phyloP scores from a whole-genome alignment of 495 filamentous ascomycete genomes.

The Aspergillus funiculosus region DNA sequence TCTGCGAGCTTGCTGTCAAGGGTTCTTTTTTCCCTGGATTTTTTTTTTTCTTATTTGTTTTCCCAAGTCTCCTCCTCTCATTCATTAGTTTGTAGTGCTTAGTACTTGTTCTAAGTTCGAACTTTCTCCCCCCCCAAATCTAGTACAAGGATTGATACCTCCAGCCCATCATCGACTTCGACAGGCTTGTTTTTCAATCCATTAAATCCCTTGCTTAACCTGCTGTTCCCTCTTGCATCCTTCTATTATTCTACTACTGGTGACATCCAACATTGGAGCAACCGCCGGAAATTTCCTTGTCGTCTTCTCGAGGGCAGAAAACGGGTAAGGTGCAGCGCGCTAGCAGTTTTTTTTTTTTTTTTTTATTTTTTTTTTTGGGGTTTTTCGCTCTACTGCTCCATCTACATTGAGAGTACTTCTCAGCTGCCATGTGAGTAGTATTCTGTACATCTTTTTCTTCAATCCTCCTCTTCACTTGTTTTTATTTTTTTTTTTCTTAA shows the following conservation, averaged over 20 bases:
- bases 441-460: conserved; percentile 8
- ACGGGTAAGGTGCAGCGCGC: conserved; percentile 27
- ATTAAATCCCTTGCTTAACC: conserved; percentile 23
- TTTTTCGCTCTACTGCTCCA: conserved; percentile 11
- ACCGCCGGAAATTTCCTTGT: conserved; percentile 20
- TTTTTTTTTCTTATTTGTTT: conserved; percentile 8
- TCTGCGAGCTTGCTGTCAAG: conserved; percentile 12
- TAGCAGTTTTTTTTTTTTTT: conserved; percentile 25
- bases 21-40: conserved; percentile 12
- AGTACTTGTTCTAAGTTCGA: conserved; percentile 4
- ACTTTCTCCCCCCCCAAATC: conserved; percentile 4
- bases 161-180: not conserved
- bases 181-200: conserved; percentile 13
- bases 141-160: conserved; percentile 9
- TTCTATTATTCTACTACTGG: conserved; percentile 9
- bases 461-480: not conserved
- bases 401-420: conserved; percentile 12
- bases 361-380: too few species aligned
- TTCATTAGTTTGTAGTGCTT: too few species aligned
- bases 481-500: not conserved
- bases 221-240: conserved; percentile 16
- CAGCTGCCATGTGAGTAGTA: conserved; percentile 11
- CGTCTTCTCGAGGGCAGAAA: conserved; percentile 15
- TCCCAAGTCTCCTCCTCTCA: too few species aligned
- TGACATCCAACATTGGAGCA: conserved; percentile 10